phyloP scores from a whole-genome alignment of 2,329 filamentous ascomycete species.

The Dactylonectria macrodidyma region DNA sequence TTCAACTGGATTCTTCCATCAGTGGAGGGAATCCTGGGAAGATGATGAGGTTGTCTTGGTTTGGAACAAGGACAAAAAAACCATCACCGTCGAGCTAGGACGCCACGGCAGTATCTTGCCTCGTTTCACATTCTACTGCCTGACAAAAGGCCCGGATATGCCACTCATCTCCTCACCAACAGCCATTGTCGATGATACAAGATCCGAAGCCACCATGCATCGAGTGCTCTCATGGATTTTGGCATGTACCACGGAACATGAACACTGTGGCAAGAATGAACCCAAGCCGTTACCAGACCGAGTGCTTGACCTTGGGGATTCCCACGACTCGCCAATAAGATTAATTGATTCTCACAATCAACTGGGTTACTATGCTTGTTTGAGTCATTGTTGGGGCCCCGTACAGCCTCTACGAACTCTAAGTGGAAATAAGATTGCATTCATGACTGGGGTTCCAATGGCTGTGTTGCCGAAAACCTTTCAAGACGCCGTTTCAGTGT shows the following conservation, averaged over 20 bases:
- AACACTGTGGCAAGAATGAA: slow-evolving; percentile 27
- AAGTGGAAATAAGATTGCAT: background rate
- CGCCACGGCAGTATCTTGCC: slow-evolving; percentile 3
- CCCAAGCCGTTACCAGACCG: slow-evolving; percentile 25
- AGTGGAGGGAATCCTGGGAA: slow-evolving; percentile 13
- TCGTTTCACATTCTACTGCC: slow-evolving; percentile 24
- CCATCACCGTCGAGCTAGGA: background rate
- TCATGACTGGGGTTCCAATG: slow-evolving; percentile 10
- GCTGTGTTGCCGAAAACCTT: slow-evolving; percentile 22
- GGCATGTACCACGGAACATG: slow-evolving; percentile 24
- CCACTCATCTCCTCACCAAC: slow-evolving; percentile 21
- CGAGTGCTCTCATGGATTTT: slow-evolving; percentile 25
- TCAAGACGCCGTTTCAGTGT: slow-evolving; percentile 23
- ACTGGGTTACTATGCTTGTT: slow-evolving; percentile 20
- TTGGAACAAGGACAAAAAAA: slow-evolving; percentile 14
- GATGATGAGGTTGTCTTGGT: slow-evolving; percentile 17
- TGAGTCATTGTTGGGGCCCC: slow-evolving; percentile 29
- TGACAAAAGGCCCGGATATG: slow-evolving; percentile 9
- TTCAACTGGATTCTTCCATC: slow-evolving; percentile 4
- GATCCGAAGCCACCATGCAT: slow-evolving; percentile 29
- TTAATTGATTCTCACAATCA: slow-evolving; percentile 26
- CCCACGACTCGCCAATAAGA: background rate
- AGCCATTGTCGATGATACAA: slow-evolving; percentile 28
- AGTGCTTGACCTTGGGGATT: slow-evolving; percentile 26
- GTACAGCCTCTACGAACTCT: slow-evolving; percentile 18